Evolutionary conservation across 176 grass and related monocot species (phyloP), one percentile per base, ranked within the genome.

Genomic region (Rhynchospora tenuis): DNA sequence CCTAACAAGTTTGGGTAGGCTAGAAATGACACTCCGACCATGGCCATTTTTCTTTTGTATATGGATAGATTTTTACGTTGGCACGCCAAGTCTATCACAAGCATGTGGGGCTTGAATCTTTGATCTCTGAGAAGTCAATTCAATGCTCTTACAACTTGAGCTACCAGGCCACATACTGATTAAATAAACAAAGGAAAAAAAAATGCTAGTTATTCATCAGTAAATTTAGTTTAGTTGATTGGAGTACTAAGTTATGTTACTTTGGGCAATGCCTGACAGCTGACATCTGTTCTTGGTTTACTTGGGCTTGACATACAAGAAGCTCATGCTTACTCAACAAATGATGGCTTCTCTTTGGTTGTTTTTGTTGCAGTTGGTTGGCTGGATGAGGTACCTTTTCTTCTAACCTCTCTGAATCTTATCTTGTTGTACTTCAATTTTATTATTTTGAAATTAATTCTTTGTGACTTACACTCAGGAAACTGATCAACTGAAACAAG

Each of bases 291-390:
- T 55, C 90, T 97, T 89, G 88, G 78, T 90, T 91, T 92, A 63
- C 79, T 97, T 17, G 86, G 94, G 71, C 94, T 97, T 86, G 91
- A 94, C 64, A 97, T 97, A 81, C 88, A 90, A 89, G 94, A 97
- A 94, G 94, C 90, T 31, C 94, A 97, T 80, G 94, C 88, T 78
- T 97, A 94, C 83, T 92, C 94, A 76, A 94, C 94, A 81, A 90
- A 64, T 29, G 92, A 97, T 86, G 94, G 94, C 2, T 92, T 89
- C 86, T 92, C 94, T 31, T 59, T 97, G 31, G 90, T 89, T 90
- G 88, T 90, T 66, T 97, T 97, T 86, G 88, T 90, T 56, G 94
- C 94, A 69, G 88, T 84, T 46, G 94, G 94, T 20, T 97, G 94
- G 94, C 88, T 77, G 68, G 83, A 88, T 78, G 94, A 83, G 90